A percentile compares a stretch with the other conserved stretches of the same genome.
Evolutionary conservation across 148 eudicot genomes (phyloP).

Genomic region (Amaranthus palmeri): DNA sequence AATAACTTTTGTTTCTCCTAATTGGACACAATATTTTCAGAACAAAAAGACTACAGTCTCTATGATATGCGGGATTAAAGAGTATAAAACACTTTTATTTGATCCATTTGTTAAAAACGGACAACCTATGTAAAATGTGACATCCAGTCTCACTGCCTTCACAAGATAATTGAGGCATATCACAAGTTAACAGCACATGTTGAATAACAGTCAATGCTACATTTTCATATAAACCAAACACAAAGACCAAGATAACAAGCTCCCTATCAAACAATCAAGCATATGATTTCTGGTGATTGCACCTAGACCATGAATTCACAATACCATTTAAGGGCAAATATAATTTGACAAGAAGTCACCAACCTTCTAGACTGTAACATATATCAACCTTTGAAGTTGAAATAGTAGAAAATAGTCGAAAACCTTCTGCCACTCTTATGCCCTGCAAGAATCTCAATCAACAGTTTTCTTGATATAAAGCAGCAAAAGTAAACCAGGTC

Average conservation of each 20-base stretch:
- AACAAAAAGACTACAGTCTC: neutral
- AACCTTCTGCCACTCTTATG: slow-evolving; percentile 63
- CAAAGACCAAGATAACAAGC: neutral
- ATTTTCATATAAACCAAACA: neutral
- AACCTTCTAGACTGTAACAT: slow-evolving; percentile 53
- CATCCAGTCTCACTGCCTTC: neutral
- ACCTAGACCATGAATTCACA: neutral
- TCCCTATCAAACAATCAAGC: neutral
- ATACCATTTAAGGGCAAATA: neutral
- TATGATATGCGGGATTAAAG: neutral
- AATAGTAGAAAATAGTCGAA: slow-evolving; percentile 80
- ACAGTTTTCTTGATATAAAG: neutral
- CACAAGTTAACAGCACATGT: neutral
- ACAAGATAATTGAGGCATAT: neutral
- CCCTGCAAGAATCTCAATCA: slow-evolving; percentile 47
- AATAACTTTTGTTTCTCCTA: too few species aligned
- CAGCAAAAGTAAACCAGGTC: too few species aligned
- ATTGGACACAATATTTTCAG: neutral
- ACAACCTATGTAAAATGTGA: neutral
- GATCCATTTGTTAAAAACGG: neutral
- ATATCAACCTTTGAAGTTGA: slow-evolving; percentile 60
- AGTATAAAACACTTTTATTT: neutral
- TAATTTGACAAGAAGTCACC: neutral
- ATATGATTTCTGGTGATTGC: neutral
- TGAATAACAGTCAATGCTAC: neutral